A percentile compares a stretch with the other conserved stretches of the same genome.
phyloP scores from a whole-genome alignment of 2,329 filamentous ascomycete genomes.

The Aureobasidium mangrovei region DNA sequence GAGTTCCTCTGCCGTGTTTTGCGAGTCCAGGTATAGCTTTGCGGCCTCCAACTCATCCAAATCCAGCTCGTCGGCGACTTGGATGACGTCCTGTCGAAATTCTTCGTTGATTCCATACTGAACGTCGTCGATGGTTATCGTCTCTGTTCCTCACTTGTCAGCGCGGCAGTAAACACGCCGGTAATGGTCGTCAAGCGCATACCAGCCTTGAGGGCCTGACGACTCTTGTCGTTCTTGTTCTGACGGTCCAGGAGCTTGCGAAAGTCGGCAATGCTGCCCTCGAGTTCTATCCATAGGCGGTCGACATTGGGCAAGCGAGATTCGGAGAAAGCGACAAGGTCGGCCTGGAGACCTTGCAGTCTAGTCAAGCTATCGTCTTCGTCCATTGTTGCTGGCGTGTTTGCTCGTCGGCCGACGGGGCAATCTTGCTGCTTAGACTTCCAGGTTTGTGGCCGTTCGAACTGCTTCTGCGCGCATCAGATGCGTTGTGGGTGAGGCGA shows the following conservation, averaged over 20 bases:
- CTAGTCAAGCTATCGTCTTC: constrained; percentile 63
- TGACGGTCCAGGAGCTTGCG: constrained; percentile 66
- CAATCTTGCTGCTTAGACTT: neutral
- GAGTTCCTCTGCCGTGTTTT: constrained; percentile 57
- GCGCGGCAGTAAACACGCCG: neutral
- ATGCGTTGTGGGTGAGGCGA: neutral
- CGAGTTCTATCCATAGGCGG: constrained; percentile 57
- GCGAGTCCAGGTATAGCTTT: constrained; percentile 59
- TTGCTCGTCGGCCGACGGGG: constrained; percentile 9
- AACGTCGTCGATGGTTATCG: constrained; percentile 60
- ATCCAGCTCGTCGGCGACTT: constrained; percentile 79
- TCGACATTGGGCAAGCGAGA: constrained; percentile 61
- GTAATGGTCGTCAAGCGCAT: constrained; percentile 22
- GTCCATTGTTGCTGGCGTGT: constrained; percentile 48
- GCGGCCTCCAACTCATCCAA: constrained; percentile 84
- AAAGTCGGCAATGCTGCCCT: constrained; percentile 58
- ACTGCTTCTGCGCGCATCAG: neutral
- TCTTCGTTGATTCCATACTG: constrained; percentile 77
- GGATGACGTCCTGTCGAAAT: constrained; percentile 73
- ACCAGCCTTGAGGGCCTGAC: constrained; percentile 62
- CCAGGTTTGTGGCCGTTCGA: neutral
- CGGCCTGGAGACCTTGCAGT: constrained; percentile 76
- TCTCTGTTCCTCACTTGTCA: constrained; percentile 47
- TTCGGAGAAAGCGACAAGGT: constrained; percentile 69
- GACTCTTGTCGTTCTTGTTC: constrained; percentile 63